phyloP scores from a whole-genome alignment of 148 eudicot genomes.

The Rhododendron mucronatum region DNA sequence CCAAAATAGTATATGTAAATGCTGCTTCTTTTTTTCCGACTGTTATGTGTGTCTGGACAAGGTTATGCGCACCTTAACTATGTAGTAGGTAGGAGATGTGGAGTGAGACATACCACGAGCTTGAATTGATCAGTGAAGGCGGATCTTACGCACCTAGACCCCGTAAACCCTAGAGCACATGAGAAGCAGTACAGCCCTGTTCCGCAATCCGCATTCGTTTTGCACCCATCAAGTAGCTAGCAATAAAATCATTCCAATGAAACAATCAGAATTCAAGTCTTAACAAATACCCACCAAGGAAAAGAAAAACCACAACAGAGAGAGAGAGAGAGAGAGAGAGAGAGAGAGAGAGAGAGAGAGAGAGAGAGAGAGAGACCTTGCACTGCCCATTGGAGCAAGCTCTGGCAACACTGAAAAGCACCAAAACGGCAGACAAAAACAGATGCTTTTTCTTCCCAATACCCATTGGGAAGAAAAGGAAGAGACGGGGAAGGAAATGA shows the following conservation, averaged over 20 bases:
- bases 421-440: background rate
- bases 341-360: background rate
- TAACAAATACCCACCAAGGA: background rate
- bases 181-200: slow-evolving; percentile 47
- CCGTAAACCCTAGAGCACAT: slow-evolving; percentile 31
- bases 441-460: background rate
- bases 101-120: slow-evolving; percentile 33
- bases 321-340: too few relatives aligned
- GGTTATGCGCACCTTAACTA: background rate
- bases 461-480: background rate
- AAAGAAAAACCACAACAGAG: background rate
- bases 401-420: background rate
- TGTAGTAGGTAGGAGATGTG: background rate
- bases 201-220: slow-evolving; percentile 36
- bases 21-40: too few relatives aligned
- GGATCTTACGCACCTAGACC: slow-evolving; percentile 48
- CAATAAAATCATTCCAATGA: background rate
- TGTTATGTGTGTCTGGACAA: too few relatives aligned
- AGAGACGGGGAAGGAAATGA: background rate
- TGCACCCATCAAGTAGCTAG: slow-evolving; percentile 23
- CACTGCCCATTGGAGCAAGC: slow-evolving; percentile 18
- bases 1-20: background rate
- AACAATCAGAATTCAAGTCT: background rate
- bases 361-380: slow-evolving; percentile 22
- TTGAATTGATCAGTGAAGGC: slow-evolving; percentile 39